phyloP scores from a whole-genome alignment of 2,329 filamentous ascomycete species.

The Chaetomiaceae sp. region DNA sequence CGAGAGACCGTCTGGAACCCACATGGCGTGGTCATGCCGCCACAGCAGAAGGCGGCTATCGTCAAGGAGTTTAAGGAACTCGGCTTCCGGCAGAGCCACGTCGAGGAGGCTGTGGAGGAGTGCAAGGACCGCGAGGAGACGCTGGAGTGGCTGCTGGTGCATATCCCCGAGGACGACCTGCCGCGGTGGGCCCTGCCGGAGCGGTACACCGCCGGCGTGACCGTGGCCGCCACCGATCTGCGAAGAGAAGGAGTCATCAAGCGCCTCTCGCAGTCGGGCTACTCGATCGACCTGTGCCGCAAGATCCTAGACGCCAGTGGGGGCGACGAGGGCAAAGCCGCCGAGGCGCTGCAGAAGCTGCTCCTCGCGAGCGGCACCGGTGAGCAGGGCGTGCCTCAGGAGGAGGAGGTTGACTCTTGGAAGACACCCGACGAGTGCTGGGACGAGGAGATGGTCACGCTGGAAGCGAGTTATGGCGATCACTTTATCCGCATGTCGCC shows the following conservation, averaged over 20 bases:
- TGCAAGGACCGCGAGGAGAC: constrained; percentile 91
- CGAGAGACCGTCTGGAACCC: constrained; percentile 82
- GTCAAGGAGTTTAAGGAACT: constrained; percentile 69
- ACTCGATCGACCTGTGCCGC: constrained; percentile 76
- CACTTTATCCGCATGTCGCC: constrained; percentile 56
- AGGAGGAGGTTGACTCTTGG: constrained; percentile 27
- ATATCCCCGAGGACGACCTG: constrained; percentile 95
- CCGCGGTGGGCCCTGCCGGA: constrained; percentile 88
- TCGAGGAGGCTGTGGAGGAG: constrained; percentile 77
- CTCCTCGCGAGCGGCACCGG: constrained; percentile 47
- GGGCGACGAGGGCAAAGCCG: constrained; percentile 69
- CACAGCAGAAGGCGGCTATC: constrained; percentile 50
- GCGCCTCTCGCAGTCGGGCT: constrained; percentile 73
- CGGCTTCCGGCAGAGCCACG: constrained; percentile 83
- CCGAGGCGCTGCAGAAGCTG: constrained; percentile 69
- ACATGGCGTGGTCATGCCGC: constrained; percentile 60
- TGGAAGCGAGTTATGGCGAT: constrained; percentile 82
- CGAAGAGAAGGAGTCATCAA: constrained; percentile 77
- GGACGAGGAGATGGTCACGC: constrained; percentile 76
- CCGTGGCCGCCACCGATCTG: constrained; percentile 74
- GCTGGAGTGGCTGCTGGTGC: constrained; percentile 91
- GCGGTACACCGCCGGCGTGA: constrained; percentile 84
- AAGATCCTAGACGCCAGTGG: constrained; percentile 64
- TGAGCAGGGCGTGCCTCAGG: constrained; percentile 16
- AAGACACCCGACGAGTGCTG: constrained; percentile 59